Evolutionary conservation across 1,284 basidiomycete genomes (phyloP), one percentile per base, ranked within the genome.

Genomic region (Apiotrichum brassicae): DNA sequence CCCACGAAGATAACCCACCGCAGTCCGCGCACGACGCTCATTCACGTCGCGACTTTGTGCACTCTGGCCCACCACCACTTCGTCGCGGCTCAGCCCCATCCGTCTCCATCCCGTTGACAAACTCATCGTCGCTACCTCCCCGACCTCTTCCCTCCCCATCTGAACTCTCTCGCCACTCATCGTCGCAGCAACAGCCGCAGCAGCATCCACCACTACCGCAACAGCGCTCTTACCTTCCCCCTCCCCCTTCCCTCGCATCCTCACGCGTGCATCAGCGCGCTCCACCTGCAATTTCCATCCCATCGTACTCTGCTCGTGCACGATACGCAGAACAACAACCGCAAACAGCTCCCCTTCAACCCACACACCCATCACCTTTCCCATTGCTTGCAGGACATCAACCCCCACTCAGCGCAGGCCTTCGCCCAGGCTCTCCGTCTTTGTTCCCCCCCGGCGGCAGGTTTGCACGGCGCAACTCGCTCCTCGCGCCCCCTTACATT

Each of bases 391-490:
- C 22, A 22, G 9, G 13, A n/a, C 20, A 14, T 6, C 36, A 26
- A 6, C 47, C 44, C 22, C 54, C 54, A 13, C 50, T 32, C 23
- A 44, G 43, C 33, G 43, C 43, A 16, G 43, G 43, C 20, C 20
- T 19, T 11, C 43, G 43, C 43, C 43, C 22, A 25, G 20, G n/a
- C 16, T 46, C 44, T 11, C 44, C n/a, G n/a, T n/a, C 44, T 20
- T 14, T n/a, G 14, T 38, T 39, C 44, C 36, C 44, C 6, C 19
- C 26, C 1, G 43, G 32, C 8, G 33, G 14, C 32, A 38, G 24
- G 35, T 37, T 38, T 38, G 35, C 23, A 19, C 35, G 44, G 4
- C 34, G 26, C 18, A 38, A 23, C 26, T 46, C 44, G 18, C 25
- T 28, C 11, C 35, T 46, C 14, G 44, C 44, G 13, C 44, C 44